phyloP scores from a whole-genome alignment of 495 filamentous ascomycete genomes.

The Annulohypoxylon bovei region DNA sequence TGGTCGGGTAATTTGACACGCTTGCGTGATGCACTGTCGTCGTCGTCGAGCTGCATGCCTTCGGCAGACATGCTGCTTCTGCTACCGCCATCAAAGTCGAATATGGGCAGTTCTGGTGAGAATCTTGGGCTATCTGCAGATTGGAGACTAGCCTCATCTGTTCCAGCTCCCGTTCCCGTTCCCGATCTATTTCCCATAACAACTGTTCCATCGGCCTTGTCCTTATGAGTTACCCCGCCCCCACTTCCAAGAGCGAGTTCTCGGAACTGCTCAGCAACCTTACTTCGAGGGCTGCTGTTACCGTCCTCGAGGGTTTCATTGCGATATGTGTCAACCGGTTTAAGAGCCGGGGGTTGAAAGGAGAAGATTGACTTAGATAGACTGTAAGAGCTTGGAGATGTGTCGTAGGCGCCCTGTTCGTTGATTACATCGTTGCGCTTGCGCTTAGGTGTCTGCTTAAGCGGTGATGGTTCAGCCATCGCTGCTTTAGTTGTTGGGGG shows the following conservation, averaged over 20 bases:
- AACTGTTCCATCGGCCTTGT: conserved; percentile 42
- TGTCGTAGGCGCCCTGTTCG: conserved; percentile 32
- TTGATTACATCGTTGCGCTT: conserved; percentile 52
- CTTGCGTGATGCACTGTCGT: conserved; percentile 47
- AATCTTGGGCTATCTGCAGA: conserved; percentile 31
- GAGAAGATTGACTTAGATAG: conserved; percentile 46
- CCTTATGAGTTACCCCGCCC: conserved; percentile 51
- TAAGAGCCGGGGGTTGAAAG: conserved; percentile 46
- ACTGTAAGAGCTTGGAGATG: conserved; percentile 24
- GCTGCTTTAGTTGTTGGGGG: not conserved
- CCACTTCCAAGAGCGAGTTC: conserved; percentile 66
- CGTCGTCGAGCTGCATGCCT: conserved; percentile 45
- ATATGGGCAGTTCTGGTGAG: conserved; percentile 30
- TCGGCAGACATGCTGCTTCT: conserved; percentile 19
- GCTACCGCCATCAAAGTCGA: conserved; percentile 40
- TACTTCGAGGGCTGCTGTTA: conserved; percentile 68
- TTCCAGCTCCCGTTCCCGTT: conserved; percentile 13
- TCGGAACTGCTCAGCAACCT: conserved; percentile 71
- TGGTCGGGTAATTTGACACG: conserved; percentile 48
- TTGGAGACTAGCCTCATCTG: conserved; percentile 34
- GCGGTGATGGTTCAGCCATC: conserved; percentile 43
- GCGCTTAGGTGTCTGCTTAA: conserved; percentile 57
- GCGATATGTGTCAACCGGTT: conserved; percentile 37
- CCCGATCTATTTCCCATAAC: conserved; percentile 15
- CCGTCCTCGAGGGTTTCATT: conserved; percentile 48